Base-by-base conservation (phyloP, 176 grass and related monocot genomes). In the Carex myosuroides region DNA sequence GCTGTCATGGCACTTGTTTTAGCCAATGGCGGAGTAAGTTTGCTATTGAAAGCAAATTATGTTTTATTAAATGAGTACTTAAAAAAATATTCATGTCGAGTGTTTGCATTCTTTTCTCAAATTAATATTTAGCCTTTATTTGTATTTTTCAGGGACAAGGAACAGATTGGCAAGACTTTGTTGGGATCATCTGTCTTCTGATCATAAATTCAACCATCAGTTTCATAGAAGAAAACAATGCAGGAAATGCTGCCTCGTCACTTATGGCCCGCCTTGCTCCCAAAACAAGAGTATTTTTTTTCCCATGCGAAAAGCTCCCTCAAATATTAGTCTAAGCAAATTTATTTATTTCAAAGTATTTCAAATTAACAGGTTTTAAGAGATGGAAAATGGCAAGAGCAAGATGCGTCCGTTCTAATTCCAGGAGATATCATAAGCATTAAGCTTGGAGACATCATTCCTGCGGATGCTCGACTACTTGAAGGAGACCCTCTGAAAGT, bases 151-250 rank as follows among this genome's bases (percentile, higher is more conserved):
- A 93, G 94, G 72, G 42, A 0, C 18, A 93, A 83, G 91, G 91
- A 71, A 79, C 91, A 41, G 91, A 97, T 79, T 97, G 91, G 94
- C 87, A 97, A 63, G 91, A 97, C 22, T 97, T 97, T 32, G 84
- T 93, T 53, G 94, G 94, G 52, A 93, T 97, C 7, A 80, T 91
- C 24, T 93, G 94, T 39, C 87, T 97, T 60, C 77, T 97, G 5
- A 81, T 97, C 70, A 83, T 93, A 67, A 97, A 97, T 86, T 97
- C 94, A 52, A 91, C 89, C 3, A 97, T 97, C 74, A 93, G 91
- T 86, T 97, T 97, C 82, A 57, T 93, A 13, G 91, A 97, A 80
- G 94, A 97, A 87, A 97, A 93, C 4, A 97, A 93, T 85, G 94
- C 94, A 20, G 91, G 91, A 55, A 85, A 88, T 73, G 94, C 94